phyloP scores from a whole-genome alignment of 2,329 filamentous ascomycete genomes.

The Ceratocystiopsis sp. region DNA sequence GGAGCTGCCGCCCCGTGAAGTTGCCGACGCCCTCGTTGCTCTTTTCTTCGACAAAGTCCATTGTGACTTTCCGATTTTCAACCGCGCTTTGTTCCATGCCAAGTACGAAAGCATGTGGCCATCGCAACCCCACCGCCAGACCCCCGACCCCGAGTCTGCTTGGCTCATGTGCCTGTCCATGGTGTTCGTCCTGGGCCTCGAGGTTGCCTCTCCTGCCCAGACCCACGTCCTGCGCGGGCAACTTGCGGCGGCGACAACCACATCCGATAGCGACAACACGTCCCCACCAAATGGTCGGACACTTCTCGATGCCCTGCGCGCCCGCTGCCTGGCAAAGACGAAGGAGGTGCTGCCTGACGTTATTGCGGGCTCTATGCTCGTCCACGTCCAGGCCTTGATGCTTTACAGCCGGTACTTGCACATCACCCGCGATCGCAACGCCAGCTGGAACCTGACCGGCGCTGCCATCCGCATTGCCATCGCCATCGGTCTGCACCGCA shows the following conservation, averaged over 20 bases:
- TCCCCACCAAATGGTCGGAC: too few relatives aligned
- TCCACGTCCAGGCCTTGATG: slow-evolving; percentile 10
- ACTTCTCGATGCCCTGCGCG: neutral
- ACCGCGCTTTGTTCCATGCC: slow-evolving; percentile 9
- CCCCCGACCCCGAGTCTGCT: slow-evolving; percentile 6
- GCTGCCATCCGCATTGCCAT: slow-evolving; percentile 8
- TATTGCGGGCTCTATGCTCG: slow-evolving; percentile 7
- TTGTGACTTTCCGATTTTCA: slow-evolving; percentile 9
- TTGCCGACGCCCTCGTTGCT: slow-evolving; percentile 7
- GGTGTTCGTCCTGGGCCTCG: slow-evolving; percentile 10
- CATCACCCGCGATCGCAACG: slow-evolving; percentile 8
- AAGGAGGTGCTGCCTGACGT: slow-evolving; percentile 7
- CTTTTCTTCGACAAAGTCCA: slow-evolving; percentile 9
- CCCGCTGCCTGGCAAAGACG: slow-evolving; percentile 5
- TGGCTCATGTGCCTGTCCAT: slow-evolving; percentile 10
- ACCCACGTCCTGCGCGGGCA: slow-evolving; percentile 1
- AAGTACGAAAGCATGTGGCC: slow-evolving; percentile 8
- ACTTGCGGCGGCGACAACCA: neutral
- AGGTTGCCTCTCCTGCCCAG: slow-evolving; percentile 2
- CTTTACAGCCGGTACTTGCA: slow-evolving; percentile 10
- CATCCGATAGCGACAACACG: too few relatives aligned
- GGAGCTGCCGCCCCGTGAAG: slow-evolving; percentile 8
- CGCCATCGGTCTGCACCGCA: slow-evolving; percentile 10
- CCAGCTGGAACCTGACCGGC: slow-evolving; percentile 11
- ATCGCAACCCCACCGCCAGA: neutral